These are phyloP conservation scores for Torulaspora franciscae DNA, from an alignment of 805 yeast species.

Conservation along the genomic window DNA sequence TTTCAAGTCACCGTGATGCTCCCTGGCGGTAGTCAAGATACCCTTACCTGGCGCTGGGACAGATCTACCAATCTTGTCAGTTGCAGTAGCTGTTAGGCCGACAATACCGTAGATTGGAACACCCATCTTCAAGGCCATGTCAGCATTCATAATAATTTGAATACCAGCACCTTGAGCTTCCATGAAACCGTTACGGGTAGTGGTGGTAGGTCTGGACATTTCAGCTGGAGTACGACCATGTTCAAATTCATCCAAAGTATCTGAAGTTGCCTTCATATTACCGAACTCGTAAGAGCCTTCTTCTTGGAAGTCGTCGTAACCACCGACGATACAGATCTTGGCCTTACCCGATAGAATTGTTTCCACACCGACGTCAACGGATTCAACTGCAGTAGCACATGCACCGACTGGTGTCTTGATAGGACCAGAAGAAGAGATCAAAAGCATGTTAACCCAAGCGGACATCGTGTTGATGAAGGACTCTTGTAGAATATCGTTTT, in stretches of 20 bases:
- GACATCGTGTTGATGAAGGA: constrained; percentile 98
- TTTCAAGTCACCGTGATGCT: constrained; percentile 75
- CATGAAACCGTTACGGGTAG: constrained; percentile 96
- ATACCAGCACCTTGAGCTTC: constrained; percentile 99
- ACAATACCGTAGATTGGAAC: constrained; percentile 96
- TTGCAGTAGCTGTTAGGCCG: constrained; percentile 93
- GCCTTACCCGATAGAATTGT: constrained; percentile 92
- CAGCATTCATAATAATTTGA: constrained; percentile 93
- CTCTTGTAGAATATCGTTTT: constrained; percentile 95
- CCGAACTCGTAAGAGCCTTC: constrained; percentile 98
- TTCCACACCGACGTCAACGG: constrained; percentile 93
- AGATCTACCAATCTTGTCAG: constrained; percentile 97
- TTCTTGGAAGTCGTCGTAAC: constrained; percentile 99
- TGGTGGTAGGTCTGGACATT: constrained; percentile 98
- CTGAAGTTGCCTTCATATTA: constrained; percentile 97
- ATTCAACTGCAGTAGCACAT: constrained; percentile 98
- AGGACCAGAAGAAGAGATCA: constrained; percentile 96
- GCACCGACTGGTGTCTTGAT: constrained; percentile 99
- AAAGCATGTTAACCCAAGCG: constrained; percentile 99
- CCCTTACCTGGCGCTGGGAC: constrained; percentile 99
- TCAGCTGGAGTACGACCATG: constrained; percentile 97
- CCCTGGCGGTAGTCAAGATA: constrained; percentile 96
- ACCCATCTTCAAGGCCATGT: constrained; percentile 94
- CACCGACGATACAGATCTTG: constrained; percentile 95
- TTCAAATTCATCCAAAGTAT: constrained; percentile 78